Evolutionary conservation across 78 protist species (phyloP).

Genomic region (Dictyostelium brefeldianum): DNA sequence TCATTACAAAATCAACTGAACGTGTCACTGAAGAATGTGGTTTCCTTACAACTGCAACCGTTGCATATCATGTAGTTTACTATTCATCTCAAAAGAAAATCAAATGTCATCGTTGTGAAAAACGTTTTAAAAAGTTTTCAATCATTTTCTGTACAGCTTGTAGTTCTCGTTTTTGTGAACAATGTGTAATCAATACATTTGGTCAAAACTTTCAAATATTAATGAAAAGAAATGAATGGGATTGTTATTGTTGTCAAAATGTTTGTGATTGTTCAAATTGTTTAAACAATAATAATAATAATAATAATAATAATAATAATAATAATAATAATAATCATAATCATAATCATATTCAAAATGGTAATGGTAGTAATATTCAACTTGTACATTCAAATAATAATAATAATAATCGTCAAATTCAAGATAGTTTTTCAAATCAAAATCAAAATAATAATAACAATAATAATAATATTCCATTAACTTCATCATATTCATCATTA

Average conservation of each 20-base stretch:
- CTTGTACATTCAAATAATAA: background rate
- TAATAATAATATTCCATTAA: background rate
- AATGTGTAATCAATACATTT: background rate
- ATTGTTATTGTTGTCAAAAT: slow-evolving; percentile 53
- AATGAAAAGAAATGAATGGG: slow-evolving; percentile 50
- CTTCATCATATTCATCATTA: background rate
- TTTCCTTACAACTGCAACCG: slow-evolving; percentile 61
- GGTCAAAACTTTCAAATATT: background rate
- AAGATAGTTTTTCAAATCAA: background rate
- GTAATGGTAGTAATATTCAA: background rate
- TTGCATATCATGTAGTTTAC: slow-evolving; percentile 63
- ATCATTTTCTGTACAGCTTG: slow-evolving; percentile 43
- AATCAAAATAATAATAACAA: background rate
- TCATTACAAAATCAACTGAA: background rate
- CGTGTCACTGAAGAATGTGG: slow-evolving; percentile 35
- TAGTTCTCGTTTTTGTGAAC: slow-evolving; percentile 36
- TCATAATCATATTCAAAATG: background rate
- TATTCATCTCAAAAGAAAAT: slow-evolving; percentile 20
- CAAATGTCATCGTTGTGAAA: slow-evolving; percentile 56
- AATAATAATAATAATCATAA: slow-evolving; percentile 30
- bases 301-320: slow-evolving; percentile 12
- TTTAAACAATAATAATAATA: background rate
- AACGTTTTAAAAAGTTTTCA: slow-evolving; percentile 5
- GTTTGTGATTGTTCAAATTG: slow-evolving; percentile 42
- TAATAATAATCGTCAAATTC: background rate